A percentile compares a stretch with the other conserved stretches of the same genome.
Conservation (phyloP, 495 filamentous ascomycete species). For the Polyplosphaeria fusca region DNA sequence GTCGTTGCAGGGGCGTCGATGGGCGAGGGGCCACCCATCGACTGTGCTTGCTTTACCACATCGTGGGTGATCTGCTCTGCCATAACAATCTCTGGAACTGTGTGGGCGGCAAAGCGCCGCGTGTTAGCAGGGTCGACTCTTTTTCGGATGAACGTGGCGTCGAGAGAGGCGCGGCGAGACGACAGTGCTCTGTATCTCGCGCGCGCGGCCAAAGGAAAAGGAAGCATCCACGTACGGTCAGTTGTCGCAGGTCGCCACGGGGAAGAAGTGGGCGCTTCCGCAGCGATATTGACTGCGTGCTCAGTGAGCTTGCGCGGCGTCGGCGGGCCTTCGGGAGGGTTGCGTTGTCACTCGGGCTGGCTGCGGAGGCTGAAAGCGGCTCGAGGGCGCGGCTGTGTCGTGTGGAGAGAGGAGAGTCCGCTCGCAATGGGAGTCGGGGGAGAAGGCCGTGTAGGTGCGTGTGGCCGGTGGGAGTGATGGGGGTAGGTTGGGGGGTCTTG, state of each 20-base stretch:
- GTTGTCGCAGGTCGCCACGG: conserved; percentile 51
- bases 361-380: conserved; percentile 10
- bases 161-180: conserved; percentile 26
- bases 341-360: conserved; percentile 6
- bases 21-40: conserved; percentile 68
- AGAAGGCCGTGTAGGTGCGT: conserved; percentile 22
- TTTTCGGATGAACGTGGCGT: conserved; percentile 24
- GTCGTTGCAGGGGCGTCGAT: conserved; percentile 69
- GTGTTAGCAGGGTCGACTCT: conserved; percentile 34
- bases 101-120: conserved; percentile 29
- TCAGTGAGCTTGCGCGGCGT: conserved; percentile 25
- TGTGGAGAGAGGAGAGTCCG: conserved; percentile 1
- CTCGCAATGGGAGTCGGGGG: conserved; percentile 14
- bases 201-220: conserved; percentile 20
- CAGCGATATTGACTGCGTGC: conserved; percentile 34
- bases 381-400: conserved; percentile 5
- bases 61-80: conserved; percentile 72
- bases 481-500: conserved; percentile 1
- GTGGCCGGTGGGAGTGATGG: conserved; percentile 24
- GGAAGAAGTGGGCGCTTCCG: conserved; percentile 47
- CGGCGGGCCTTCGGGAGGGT: conserved; percentile 14
- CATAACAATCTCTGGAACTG: conserved; percentile 72
- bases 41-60: conserved; percentile 76
- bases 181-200: conserved; percentile 8
- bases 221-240: conserved; percentile 52